phyloP scores from a whole-genome alignment of 2,329 filamentous ascomycete species.

The Paramyrothecium roridum region DNA sequence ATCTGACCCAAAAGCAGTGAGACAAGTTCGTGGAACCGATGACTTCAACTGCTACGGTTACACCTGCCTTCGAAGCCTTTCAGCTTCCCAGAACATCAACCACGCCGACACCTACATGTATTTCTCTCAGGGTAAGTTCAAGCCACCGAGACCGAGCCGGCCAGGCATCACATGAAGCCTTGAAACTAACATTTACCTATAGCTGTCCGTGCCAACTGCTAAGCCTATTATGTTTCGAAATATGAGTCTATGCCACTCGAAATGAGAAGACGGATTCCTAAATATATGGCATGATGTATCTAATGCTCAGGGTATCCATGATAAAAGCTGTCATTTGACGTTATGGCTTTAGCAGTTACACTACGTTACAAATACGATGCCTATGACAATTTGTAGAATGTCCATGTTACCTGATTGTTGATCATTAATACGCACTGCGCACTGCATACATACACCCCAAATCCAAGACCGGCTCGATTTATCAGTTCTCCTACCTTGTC shows the following conservation, averaged over 20 bases:
- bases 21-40: not conserved
- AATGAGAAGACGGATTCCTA: too few species aligned
- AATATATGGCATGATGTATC: too few species aligned
- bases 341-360: too few species aligned
- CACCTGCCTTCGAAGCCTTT: not conserved
- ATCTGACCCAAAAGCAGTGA: not conserved
- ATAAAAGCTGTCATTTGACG: too few species aligned
- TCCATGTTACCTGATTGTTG: too few species aligned
- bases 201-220: not conserved
- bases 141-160: not conserved
- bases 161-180: not conserved
- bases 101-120: constrained; percentile 1
- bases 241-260: not conserved
- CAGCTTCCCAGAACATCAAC: constrained; percentile 1
- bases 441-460: too few species aligned
- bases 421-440: too few species aligned
- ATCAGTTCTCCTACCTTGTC: too few species aligned
- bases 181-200: not conserved
- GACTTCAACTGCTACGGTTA: not conserved
- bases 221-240: not conserved
- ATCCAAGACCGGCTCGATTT: too few species aligned
- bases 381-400: too few species aligned
- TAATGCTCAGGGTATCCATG: too few species aligned
- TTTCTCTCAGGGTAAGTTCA: not conserved
- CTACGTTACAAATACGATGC: too few species aligned